Percentiles rank a stretch among this genome's conserved stretches.
Evolutionary conservation across 352 stramenopile genomes (phyloP).

Genomic region (Globisporangium spiculum): DNA sequence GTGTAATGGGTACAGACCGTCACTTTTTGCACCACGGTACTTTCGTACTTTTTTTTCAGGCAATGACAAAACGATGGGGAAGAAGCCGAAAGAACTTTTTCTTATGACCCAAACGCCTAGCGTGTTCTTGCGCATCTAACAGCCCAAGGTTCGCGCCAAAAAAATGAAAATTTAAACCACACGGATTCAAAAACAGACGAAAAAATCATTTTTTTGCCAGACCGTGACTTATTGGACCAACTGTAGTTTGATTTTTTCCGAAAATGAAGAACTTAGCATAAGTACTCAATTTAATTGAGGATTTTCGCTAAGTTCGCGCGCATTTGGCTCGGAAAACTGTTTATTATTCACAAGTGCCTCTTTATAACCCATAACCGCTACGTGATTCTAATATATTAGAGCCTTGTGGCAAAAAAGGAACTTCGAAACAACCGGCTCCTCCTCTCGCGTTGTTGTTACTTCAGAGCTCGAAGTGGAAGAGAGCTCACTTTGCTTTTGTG

Average conservation of each 20-base stretch:
- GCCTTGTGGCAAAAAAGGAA: no score
- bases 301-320: no score
- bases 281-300: no score
- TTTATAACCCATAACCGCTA: no score
- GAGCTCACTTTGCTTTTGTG: neutral
- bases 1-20: neutral
- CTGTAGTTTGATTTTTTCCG: neutral
- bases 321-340: no score
- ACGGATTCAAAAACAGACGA: conserved; percentile 5
- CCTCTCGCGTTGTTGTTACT: neutral
- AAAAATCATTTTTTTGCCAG: conserved; percentile 5
- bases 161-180: neutral
- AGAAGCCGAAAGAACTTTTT: conserved; percentile 1
- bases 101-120: neutral
- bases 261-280: no score
- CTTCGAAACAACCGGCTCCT: conserved; percentile 9
- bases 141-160: neutral
- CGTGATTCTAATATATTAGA: no score
- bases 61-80: conserved; percentile 2
- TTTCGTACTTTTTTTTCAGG: conserved; percentile 3
- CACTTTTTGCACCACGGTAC: conserved; percentile 1
- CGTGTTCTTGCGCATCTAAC: conserved; percentile 1
- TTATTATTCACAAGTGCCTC: no score
- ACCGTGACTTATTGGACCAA: conserved; percentile 1
- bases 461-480: conserved; percentile 1